These are phyloP conservation scores for Mucor mucedo DNA, from an alignment of 371 early-diverging fungal genomes.

Conservation along the genomic window DNA sequence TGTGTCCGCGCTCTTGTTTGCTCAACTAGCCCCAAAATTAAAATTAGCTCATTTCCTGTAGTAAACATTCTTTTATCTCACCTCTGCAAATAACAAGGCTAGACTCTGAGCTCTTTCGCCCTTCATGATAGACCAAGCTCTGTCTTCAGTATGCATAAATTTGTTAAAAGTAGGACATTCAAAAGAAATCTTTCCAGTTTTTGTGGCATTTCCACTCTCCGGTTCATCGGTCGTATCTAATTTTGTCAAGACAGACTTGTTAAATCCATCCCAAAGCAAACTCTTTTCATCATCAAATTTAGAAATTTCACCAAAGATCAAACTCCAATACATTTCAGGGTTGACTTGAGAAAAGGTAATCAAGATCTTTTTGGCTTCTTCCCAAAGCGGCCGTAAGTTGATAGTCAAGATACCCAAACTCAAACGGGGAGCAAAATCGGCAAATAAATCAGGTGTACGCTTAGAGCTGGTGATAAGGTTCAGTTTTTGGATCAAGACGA, in stretches of 20 bases:
- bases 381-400: slow-evolving; percentile 87
- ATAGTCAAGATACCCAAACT: slow-evolving; percentile 72
- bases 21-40: slow-evolving; percentile 14
- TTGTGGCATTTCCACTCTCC: slow-evolving; percentile 41
- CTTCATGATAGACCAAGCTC: slow-evolving; percentile 46
- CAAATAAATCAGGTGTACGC: slow-evolving; percentile 68
- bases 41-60: not conserved
- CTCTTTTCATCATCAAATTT: slow-evolving; percentile 63
- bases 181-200: slow-evolving; percentile 60
- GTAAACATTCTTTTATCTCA: not conserved
- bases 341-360: slow-evolving; percentile 56
- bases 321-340: slow-evolving; percentile 64
- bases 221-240: slow-evolving; percentile 27
- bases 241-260: slow-evolving; percentile 33
- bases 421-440: slow-evolving; percentile 63
- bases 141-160: slow-evolving; percentile 40
- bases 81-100: slow-evolving; percentile 51
- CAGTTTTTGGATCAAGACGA: slow-evolving; percentile 73
- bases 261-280: slow-evolving; percentile 62
- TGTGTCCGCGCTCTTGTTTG: slow-evolving; percentile 55
- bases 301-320: slow-evolving; percentile 61
- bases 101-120: slow-evolving; percentile 39
- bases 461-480: slow-evolving; percentile 59
- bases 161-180: slow-evolving; percentile 60
- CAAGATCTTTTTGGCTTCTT: slow-evolving; percentile 71